Base-by-base conservation (phyloP, 1,139 yeast genomes). In the Diutina scorzettiae region DNA sequence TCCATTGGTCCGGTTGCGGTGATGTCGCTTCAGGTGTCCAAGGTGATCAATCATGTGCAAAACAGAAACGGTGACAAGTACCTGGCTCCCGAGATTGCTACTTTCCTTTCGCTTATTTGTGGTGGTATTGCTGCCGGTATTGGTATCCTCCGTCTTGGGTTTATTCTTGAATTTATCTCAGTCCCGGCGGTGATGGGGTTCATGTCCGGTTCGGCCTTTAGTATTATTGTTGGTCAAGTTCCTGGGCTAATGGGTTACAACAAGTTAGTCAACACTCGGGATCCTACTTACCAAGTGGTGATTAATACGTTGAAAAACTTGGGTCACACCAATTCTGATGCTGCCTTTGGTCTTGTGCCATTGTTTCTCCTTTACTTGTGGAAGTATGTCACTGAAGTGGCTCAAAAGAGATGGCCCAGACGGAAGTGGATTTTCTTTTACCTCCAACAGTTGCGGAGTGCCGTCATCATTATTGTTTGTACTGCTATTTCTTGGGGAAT, bases 1-100 rank as follows among this genome's bases (percentile, higher is more conserved):
- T 82, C 93, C 47, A 87, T 89, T 53, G 97, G 96, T 27, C 96
- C 97, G 5, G 97, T 89, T 32, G 97, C 97, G 2, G 96, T 89
- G 47, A 87, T 89, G 96, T 84, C 95, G 12, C 60, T 78, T 49
- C 89, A 87, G 58, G 87, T 85, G 25, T 78, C 89, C 40, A 84
- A 81, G 57, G 89, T 85, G 42, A 71, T 87, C 44, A 73, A 75
- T 27, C 68, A 69, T 43, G 93, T 87, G 11, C 74, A 75, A 47
- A 51, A 43, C 5, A 51, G 57, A 43, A 60, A 61, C 41, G 68
- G 63, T 27, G 68, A 59, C 37, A 64, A 65, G 47, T 72, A 71
- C 49, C 53, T 71, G 7, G 78, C 75, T 4, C 80, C 84, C 0
- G 73, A 72, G 42, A 82, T 89, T 56, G 96, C 95, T 9, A 83